Evolutionary conservation across 2,329 filamentous ascomycete genomes (phyloP).

Genomic region (Fusarium nygamai): DNA sequence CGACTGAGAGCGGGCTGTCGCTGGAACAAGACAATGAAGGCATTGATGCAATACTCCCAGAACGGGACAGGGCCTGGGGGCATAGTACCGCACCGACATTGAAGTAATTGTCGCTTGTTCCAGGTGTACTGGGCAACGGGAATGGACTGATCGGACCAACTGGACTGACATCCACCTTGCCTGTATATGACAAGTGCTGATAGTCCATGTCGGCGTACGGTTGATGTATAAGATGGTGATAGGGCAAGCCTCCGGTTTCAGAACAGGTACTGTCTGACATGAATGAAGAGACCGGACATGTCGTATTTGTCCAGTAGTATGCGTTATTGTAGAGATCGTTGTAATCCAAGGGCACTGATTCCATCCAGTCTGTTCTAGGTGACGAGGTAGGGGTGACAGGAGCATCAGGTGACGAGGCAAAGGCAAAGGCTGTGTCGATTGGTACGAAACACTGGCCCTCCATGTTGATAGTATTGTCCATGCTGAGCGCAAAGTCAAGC

Average conservation of each 20-base stretch:
- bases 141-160: not conserved
- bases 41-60: constrained; percentile 49
- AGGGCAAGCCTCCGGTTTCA: not conserved
- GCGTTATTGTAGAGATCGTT: not conserved
- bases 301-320: not conserved
- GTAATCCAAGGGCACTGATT: not conserved
- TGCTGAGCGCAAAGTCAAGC: not conserved
- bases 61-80: constrained; percentile 49
- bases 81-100: constrained; percentile 44
- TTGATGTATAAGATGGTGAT: not conserved
- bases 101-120: not conserved
- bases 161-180: not conserved
- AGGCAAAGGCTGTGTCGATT: not conserved
- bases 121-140: not conserved
- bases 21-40: constrained; percentile 51
- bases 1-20: constrained; percentile 52
- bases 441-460: not conserved
- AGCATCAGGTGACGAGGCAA: not conserved
- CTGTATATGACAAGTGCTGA: not conserved
- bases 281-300: not conserved
- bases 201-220: not conserved
- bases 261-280: not conserved
- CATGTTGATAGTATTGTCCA: not conserved
- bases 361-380: not conserved
- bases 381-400: not conserved